These are phyloP conservation scores for Solanum verrucosum DNA, from an alignment of 257 asterid genomes.

Conservation along the genomic window DNA sequence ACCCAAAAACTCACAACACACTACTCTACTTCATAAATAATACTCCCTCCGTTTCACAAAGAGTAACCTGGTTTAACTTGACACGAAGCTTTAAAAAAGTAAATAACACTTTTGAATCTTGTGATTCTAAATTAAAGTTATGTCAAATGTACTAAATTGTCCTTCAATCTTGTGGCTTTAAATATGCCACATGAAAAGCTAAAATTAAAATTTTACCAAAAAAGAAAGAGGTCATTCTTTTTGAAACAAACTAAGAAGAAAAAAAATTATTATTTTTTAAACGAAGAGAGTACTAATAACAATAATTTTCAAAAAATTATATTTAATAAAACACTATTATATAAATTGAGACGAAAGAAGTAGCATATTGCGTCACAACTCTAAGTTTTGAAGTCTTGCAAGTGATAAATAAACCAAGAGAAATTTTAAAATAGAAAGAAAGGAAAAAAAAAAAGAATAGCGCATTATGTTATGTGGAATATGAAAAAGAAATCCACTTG, in stretches of 20 bases:
- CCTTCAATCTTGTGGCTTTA: no score
- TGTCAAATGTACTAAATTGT: no score
- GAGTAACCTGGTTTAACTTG: no score
- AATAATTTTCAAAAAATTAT: not conserved
- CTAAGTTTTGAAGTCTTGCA: not conserved
- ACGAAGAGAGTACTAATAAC: fast-evolving
- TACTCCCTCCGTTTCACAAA: no score
- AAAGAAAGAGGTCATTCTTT: no score
- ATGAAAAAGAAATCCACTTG: not conserved
- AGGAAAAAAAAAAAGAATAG: not conserved
- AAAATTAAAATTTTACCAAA: no score
- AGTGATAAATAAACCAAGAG: not conserved
- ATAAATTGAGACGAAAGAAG: no score
- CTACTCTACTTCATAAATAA: not conserved
- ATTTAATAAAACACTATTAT: not conserved
- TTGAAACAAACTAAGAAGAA: no score
- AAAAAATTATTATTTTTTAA: no score
- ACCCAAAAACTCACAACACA: not conserved
- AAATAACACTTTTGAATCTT: no score
- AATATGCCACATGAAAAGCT: fast-evolving
- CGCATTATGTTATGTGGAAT: not conserved
- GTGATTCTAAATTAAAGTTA: no score
- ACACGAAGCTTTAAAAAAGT: no score
- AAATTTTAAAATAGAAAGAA: not conserved
- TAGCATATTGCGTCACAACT: not conserved